Evolutionary conservation across 768 basidiomycete genomes (phyloP).

Genomic region (Amanita pseudoporphyria): DNA sequence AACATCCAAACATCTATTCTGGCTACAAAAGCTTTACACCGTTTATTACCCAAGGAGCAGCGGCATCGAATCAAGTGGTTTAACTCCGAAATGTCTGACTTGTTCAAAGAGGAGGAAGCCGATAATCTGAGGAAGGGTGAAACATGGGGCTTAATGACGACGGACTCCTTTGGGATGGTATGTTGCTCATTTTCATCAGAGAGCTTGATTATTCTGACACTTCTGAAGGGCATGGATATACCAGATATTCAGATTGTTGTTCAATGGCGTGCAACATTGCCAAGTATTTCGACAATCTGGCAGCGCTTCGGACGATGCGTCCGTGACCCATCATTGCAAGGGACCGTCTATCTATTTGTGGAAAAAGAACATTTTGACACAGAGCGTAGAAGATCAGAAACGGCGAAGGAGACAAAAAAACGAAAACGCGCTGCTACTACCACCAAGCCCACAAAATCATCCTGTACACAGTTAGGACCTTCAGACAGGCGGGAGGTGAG

Average conservation of each 20-base stretch:
- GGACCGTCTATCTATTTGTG: neutral
- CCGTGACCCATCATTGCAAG: neutral
- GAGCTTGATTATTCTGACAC: neutral
- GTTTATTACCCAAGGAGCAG: neutral
- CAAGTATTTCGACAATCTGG: neutral
- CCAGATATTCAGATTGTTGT: slow-evolving; percentile 1
- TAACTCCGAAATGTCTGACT: slow-evolving; percentile 7
- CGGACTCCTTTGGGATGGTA: no score
- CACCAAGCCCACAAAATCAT: neutral
- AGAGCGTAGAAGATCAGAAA: neutral
- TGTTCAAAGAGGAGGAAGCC: slow-evolving; percentile 7
- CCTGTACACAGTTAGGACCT: no score
- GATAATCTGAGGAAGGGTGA: slow-evolving; percentile 3
- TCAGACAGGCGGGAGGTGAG: no score
- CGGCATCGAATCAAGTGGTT: no score
- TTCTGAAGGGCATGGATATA: slow-evolving; percentile 1
- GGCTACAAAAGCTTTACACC: neutral
- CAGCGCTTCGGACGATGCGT: neutral
- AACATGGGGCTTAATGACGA: slow-evolving; percentile 8
- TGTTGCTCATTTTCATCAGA: neutral
- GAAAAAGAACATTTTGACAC: neutral
- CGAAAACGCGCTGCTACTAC: neutral
- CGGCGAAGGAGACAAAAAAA: neutral
- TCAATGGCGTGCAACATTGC: neutral
- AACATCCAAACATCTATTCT: neutral